Conservation (phyloP, 2,329 filamentous ascomycete genomes). For the Aspergillus fischeri region DNA sequence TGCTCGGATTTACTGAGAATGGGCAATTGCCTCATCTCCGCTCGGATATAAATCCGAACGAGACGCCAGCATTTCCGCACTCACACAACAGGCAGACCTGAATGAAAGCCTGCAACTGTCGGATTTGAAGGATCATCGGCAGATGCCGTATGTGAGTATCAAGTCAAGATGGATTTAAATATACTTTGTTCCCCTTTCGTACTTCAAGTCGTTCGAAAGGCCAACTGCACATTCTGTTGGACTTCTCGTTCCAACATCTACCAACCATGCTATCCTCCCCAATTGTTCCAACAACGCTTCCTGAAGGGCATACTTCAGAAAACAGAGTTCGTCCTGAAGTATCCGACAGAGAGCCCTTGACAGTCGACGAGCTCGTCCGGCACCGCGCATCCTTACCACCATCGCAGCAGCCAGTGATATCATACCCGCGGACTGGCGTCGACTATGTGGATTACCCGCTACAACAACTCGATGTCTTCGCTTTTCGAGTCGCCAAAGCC, state of each 20-base stretch:
- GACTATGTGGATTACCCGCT: constrained; percentile 47
- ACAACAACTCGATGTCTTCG: constrained; percentile 41
- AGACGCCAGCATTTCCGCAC: neutral
- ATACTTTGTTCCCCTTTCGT: neutral
- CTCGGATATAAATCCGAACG: neutral
- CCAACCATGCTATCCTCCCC: constrained; percentile 11
- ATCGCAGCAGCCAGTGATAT: constrained; percentile 34
- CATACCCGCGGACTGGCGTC: constrained; percentile 43
- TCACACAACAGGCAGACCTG: neutral
- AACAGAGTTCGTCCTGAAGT: neutral
- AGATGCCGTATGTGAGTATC: neutral
- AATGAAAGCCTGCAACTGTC: neutral
- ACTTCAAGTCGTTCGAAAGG: neutral
- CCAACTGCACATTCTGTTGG: neutral
- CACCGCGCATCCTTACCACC: constrained; percentile 33
- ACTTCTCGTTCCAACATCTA: neutral
- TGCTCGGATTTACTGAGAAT: no score
- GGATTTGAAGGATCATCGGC: neutral
- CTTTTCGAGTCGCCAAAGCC: constrained; percentile 28
- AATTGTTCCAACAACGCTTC: constrained; percentile 4
- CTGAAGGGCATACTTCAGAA: constrained; percentile 3
- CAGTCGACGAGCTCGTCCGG: constrained; percentile 39
- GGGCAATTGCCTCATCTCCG: neutral
- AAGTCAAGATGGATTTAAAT: neutral
- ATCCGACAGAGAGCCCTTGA: constrained; percentile 17